phyloP scores from a whole-genome alignment of 2,329 filamentous ascomycete genomes.

The Dactylonectria estremocensis region DNA sequence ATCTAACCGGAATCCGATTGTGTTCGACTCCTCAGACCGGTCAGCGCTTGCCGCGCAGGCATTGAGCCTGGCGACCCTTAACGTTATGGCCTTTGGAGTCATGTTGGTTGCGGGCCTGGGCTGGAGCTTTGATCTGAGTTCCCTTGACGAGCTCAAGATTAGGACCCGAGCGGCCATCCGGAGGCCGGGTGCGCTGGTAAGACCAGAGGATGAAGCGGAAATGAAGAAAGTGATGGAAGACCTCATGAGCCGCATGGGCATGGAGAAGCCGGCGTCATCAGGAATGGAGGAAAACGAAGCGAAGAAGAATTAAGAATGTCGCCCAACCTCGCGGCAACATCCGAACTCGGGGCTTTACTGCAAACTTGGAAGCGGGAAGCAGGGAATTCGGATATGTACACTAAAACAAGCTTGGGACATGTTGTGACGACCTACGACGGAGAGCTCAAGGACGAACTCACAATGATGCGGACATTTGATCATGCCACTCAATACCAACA shows the following conservation, averaged over 20 bases:
- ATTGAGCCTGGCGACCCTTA: constrained; percentile 88
- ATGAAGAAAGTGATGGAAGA: constrained; percentile 74
- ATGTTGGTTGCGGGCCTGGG: constrained; percentile 81
- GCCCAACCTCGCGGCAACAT: not conserved
- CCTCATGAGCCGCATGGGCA: constrained; percentile 67
- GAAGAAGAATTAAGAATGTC: constrained; percentile 31
- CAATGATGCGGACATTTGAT: constrained; percentile 7
- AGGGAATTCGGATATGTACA: constrained; percentile 35
- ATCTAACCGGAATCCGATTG: constrained; percentile 62
- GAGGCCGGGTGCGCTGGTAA: constrained; percentile 53
- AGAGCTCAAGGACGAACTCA: constrained; percentile 14
- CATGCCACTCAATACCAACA: constrained; percentile 22
- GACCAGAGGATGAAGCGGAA: constrained; percentile 70
- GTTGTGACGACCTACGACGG: not conserved
- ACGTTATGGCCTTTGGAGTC: constrained; percentile 83
- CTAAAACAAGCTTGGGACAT: constrained; percentile 25
- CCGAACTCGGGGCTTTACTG: constrained; percentile 4
- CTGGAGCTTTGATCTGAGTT: constrained; percentile 84
- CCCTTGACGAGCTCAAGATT: constrained; percentile 74
- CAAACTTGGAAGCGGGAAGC: too few species aligned
- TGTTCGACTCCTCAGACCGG: constrained; percentile 50
- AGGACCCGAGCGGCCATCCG: constrained; percentile 61
- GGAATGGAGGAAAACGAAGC: constrained; percentile 28
- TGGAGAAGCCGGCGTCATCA: constrained; percentile 47
- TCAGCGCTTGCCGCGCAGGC: constrained; percentile 84